phyloP scores from a whole-genome alignment of 176 grass and related monocot genomes.

The Ananas comosus region DNA sequence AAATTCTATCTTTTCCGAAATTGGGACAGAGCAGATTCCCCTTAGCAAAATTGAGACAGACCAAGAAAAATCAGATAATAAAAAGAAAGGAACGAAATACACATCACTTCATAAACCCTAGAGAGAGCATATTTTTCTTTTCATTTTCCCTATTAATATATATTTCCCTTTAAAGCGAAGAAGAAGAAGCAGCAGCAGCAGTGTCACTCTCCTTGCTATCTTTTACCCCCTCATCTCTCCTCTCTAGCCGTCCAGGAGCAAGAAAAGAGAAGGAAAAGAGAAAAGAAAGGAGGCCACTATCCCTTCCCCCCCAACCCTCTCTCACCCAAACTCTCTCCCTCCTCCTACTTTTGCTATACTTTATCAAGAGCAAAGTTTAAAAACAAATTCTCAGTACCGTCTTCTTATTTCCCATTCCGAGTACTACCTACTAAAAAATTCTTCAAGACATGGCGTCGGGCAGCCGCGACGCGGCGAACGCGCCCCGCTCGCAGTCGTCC shows the following conservation, averaged over 20 bases:
- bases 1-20: no score
- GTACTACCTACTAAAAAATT: no score
- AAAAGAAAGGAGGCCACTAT: background rate
- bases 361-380: background rate
- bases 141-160: no score
- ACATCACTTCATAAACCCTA: no score
- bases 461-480: slow-evolving; percentile 39
- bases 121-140: no score
- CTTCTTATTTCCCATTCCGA: no score
- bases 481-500: slow-evolving; percentile 48
- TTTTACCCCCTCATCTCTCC: background rate
- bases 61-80: no score
- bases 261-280: background rate
- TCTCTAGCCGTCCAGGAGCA: background rate
- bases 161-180: no score
- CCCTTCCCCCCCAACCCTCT: background rate
- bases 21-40: no score
- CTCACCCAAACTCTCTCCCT: background rate
- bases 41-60: no score
- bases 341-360: background rate
- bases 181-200: background rate
- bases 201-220: background rate
- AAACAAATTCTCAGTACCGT: no score
- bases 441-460: slow-evolving; percentile 46
- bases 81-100: no score